Evolutionary conservation across 2,329 filamentous ascomycete species (phyloP).

Genomic region (Claviceps spartinae): DNA sequence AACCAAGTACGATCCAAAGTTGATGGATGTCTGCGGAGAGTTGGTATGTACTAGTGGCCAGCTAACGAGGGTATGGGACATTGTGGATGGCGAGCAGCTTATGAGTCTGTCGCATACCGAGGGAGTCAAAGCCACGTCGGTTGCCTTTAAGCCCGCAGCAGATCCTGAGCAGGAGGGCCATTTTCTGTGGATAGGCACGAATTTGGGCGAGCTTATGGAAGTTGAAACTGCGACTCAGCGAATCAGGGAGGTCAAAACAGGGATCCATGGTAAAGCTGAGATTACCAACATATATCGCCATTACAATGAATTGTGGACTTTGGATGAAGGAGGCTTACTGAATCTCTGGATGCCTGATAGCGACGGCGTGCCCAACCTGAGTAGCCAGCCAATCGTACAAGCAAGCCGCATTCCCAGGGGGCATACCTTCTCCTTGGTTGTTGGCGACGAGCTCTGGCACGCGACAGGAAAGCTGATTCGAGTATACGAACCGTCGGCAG

Average conservation of each 20-base stretch:
- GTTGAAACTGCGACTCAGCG: conserved; percentile 66
- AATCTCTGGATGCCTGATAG: conserved; percentile 74
- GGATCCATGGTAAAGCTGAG: conserved; percentile 64
- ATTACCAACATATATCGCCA: conserved; percentile 77
- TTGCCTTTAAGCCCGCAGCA: conserved; percentile 73
- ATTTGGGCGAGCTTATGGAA: conserved; percentile 76
- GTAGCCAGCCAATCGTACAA: conserved; percentile 51
- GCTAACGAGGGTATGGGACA: conserved; percentile 77
- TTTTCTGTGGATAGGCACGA: conserved; percentile 81
- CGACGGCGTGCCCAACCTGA: conserved; percentile 59
- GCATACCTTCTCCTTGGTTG: conserved; percentile 78
- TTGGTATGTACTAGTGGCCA: conserved; percentile 78
- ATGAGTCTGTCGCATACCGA: conserved; percentile 77
- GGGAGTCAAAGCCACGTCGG: conserved; percentile 64
- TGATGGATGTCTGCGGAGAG: conserved; percentile 80
- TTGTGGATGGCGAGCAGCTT: conserved; percentile 66
- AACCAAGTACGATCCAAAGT: conserved; percentile 74
- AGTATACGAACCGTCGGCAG: conserved; percentile 61
- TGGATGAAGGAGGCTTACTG: conserved; percentile 79
- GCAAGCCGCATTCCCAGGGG: conserved; percentile 67
- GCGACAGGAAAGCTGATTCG: conserved; percentile 78
- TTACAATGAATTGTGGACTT: conserved; percentile 80
- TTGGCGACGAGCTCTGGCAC: conserved; percentile 78
- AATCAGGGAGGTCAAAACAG: conserved; percentile 53
- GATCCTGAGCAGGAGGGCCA: conserved; percentile 69